A percentile compares a stretch with the other conserved stretches of the same genome.
Evolutionary conservation across 2,329 filamentous ascomycete species (phyloP).

Genomic region (Didymella keratinophila): DNA sequence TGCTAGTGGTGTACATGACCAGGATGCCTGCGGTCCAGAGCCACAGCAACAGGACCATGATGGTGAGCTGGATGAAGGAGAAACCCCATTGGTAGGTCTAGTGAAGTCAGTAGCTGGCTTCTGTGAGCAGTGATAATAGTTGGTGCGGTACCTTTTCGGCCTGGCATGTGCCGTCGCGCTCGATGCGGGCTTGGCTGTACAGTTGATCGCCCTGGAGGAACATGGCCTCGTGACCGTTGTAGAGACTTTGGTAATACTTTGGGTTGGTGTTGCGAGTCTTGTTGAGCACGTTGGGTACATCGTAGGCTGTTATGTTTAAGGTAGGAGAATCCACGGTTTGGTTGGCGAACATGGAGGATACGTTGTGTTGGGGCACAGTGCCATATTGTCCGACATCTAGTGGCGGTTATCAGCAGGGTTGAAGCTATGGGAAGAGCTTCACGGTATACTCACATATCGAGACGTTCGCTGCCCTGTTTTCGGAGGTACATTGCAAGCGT

Average conservation of each 20-base stretch:
- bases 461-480: neutral
- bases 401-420: neutral
- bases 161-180: slow-evolving; percentile 1
- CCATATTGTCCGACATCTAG: neutral
- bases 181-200: neutral
- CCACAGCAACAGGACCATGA: slow-evolving; percentile 20
- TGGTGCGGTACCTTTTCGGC: neutral
- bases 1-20: slow-evolving; percentile 18
- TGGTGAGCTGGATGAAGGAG: slow-evolving; percentile 29
- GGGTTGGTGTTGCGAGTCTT: neutral
- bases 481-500: neutral
- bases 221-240: neutral
- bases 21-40: slow-evolving; percentile 27
- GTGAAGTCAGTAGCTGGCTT: neutral
- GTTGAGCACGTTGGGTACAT: neutral
- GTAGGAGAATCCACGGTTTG: neutral
- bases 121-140: too few relatives aligned
- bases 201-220: neutral
- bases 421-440: neutral
- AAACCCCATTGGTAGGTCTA: slow-evolving; percentile 35
- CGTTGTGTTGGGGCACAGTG: neutral
- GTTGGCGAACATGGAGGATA: neutral
- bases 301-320: neutral
- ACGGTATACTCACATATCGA: neutral
- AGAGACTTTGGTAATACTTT: neutral